Evolutionary conservation across 352 stramenopile genomes (phyloP), one percentile per base, ranked within the genome.

Genomic region (Phytophthora agathidicida): DNA sequence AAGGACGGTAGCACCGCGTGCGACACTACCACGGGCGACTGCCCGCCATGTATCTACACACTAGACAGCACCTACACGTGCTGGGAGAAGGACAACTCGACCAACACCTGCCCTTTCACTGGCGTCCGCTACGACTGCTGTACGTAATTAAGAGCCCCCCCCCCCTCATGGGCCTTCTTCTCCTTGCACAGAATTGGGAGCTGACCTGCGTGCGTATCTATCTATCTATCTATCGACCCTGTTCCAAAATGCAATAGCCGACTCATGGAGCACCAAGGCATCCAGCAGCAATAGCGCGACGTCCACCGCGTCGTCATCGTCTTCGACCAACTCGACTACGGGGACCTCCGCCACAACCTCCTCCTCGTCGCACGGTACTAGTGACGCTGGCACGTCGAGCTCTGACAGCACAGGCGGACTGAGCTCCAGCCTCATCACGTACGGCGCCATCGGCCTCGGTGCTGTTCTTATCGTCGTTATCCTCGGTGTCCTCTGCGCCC

Each of bases 41-140:
- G 81, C 19, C 81, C 81, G 51, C 78, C 81, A 2, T 91, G 81
- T 57, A 78, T 91, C 46, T 89, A 85, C 69, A 60, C 63, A 31
- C 62, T 83, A 7, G 59, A 74, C 37, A 60, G 60, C 47, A 62
- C 62, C n/a, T 88, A 71, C 70, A 76, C 70, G 26, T 91, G 81
- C 69, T 91, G 66, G 61, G 72, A 83, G 49, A 88, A 91, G 61
- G 67, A 86, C 60, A 69, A 69, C 42, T 67, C 68, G 11, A 85
- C 74, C 69, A 85, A 86, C 54, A 80, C 80, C 9, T 91, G 81
- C 24, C 81, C 77, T 1, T 91, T 82, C 64, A 80, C 76, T 13
- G 74, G 71, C 47, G 71, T 86, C 26, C 74, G 79, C 51, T 88
- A 88, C 48, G 81, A 91, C 55, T 91, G 81, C 70, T 83, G 80